These are phyloP conservation scores for Cordyceps tenuipes DNA, from an alignment of 2,329 filamentous ascomycete genomes.

Conservation along the genomic window DNA sequence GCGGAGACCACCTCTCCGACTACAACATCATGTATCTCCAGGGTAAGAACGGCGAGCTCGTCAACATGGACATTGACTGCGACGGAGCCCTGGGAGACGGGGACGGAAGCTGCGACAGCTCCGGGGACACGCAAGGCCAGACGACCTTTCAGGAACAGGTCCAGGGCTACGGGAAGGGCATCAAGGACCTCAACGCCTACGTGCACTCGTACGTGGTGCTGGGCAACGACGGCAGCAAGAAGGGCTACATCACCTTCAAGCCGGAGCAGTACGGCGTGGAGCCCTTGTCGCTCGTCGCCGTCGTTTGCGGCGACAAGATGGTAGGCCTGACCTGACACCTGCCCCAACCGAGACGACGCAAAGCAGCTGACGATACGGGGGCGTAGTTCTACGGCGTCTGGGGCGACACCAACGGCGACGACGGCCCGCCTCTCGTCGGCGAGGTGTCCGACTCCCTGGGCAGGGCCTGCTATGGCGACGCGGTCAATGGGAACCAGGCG, in stretches of 20 bases:
- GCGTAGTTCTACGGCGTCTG: slow-evolving; percentile 36
- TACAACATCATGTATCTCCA: slow-evolving; percentile 33
- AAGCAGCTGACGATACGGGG: slow-evolving; percentile 25
- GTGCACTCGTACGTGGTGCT: slow-evolving; percentile 39
- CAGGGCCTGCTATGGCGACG: background rate
- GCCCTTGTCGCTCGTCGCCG: slow-evolving; percentile 39
- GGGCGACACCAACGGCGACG: slow-evolving; percentile 43
- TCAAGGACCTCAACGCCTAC: slow-evolving; percentile 33
- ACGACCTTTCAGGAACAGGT: slow-evolving; percentile 34
- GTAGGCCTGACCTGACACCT: slow-evolving; percentile 13
- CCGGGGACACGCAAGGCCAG: slow-evolving; percentile 21
- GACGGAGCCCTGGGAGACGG: slow-evolving; percentile 36
- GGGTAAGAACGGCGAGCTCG: slow-evolving; percentile 23
- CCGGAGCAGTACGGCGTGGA: slow-evolving; percentile 29
- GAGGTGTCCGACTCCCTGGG: background rate
- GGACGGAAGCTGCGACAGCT: slow-evolving; percentile 25
- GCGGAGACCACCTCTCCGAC: slow-evolving; percentile 6
- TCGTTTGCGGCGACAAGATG: slow-evolving; percentile 37
- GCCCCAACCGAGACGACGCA: too few relatives aligned
- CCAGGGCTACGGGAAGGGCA: slow-evolving; percentile 19
- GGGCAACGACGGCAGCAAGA: slow-evolving; percentile 23
- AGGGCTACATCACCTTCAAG: slow-evolving; percentile 21
- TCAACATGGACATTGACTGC: slow-evolving; percentile 45
- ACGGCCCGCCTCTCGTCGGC: background rate
- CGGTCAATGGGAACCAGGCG: background rate